Conservation (phyloP, 768 basidiomycete species). For the Lanmaoa rubissima region DNA sequence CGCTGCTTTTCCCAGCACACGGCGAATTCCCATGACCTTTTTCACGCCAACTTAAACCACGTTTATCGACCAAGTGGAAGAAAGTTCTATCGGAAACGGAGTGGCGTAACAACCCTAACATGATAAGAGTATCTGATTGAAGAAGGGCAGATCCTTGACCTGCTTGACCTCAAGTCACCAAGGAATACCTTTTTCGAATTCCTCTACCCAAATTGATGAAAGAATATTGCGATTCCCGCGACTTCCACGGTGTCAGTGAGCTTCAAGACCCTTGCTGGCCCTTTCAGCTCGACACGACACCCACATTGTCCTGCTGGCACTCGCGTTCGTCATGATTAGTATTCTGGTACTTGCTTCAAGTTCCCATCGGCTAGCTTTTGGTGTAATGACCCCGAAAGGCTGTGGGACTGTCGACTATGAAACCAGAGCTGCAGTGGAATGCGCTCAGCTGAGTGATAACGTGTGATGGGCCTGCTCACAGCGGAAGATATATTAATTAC, state of each 20-base stretch:
- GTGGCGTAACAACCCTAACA: not conserved
- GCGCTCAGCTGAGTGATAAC: not conserved
- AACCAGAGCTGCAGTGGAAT: not conserved
- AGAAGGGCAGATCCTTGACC: not conserved
- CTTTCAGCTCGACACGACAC: not conserved
- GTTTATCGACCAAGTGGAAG: not conserved
- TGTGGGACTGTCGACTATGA: not conserved
- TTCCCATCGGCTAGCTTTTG: conserved; percentile 13
- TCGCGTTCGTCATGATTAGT: not conserved
- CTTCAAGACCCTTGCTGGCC: not conserved
- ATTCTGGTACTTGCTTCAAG: not conserved
- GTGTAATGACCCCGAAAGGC: not conserved
- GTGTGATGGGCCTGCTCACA: not conserved
- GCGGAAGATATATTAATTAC: too few species aligned
- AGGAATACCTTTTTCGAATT: not conserved
- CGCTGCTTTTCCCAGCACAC: conserved; percentile 1
- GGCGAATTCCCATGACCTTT: not conserved
- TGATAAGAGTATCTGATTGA: not conserved
- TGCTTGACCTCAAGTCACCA: not conserved
- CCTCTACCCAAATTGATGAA: not conserved
- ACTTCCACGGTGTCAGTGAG: not conserved
- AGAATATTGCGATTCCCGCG: not conserved
- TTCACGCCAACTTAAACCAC: not conserved
- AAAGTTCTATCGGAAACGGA: conserved; percentile 2
- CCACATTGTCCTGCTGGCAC: conserved; percentile 1